These are phyloP conservation scores for Asterophora parasitica DNA, from an alignment of 768 basidiomycete species.

Conservation along the genomic window DNA sequence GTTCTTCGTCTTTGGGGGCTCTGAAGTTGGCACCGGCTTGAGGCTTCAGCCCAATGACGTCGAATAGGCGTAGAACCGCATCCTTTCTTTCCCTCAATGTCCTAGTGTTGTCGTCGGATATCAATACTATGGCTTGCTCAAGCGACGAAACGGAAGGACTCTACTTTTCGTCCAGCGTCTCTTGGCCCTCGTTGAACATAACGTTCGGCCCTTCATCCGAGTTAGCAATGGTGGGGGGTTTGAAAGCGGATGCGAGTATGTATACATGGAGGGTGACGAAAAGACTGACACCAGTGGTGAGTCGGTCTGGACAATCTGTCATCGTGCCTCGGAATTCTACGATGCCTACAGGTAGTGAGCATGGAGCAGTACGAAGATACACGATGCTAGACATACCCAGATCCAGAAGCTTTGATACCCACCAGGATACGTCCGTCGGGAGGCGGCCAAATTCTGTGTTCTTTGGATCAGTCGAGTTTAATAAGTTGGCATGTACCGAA, in stretches of 20 bases:
- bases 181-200: conserved; percentile 72
- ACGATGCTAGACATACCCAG: conserved; percentile 38
- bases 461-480: conserved; percentile 3
- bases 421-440: conserved; percentile 62
- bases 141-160: background rate
- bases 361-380: conserved; percentile 1
- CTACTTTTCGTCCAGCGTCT: conserved; percentile 72
- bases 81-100: conserved; percentile 75
- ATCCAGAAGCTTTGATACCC: conserved; percentile 74
- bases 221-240: conserved; percentile 32
- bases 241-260: conserved; percentile 67
- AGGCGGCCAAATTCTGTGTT: conserved; percentile 70
- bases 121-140: background rate
- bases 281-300: conserved; percentile 73
- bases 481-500: background rate
- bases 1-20: conserved; percentile 27
- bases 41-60: conserved; percentile 67
- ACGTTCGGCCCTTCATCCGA: conserved; percentile 25
- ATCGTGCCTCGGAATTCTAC: conserved; percentile 68
- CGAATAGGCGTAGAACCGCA: conserved; percentile 69
- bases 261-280: conserved; percentile 74
- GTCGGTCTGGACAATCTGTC: conserved; percentile 68
- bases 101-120: conserved; percentile 18
- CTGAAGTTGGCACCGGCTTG: conserved; percentile 38
- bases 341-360: conserved; percentile 36